Evolutionary conservation across 1,284 basidiomycete genomes (phyloP), one percentile per base, ranked within the genome.

Genomic region (Microbotryomycetes sp.): DNA sequence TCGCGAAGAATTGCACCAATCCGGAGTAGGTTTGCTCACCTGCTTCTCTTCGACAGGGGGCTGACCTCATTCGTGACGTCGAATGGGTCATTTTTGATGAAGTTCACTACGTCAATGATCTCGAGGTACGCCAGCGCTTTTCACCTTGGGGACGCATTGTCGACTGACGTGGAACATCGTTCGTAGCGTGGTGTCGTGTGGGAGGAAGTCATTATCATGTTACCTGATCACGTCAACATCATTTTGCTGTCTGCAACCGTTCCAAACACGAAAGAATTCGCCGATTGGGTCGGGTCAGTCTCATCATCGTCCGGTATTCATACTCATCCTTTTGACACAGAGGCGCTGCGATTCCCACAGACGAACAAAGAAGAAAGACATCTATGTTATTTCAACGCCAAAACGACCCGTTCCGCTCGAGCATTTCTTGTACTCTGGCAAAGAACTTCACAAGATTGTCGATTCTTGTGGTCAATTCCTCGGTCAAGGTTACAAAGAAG

Each of bases 31-130:
- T n/a, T n/a, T n/a, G n/a, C n/a, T n/a, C n/a, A n/a, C n/a, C n/a
- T n/a, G n/a, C n/a, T 19, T 2, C 16, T 32, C 3, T 62, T 22
- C 22, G 5, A 16, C 15, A 68, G 67, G 96, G 96, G 4, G 96
- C 96, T 16, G 96, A 98, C 77, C 80, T 99, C 31, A 98, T 99
- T 71, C 84, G 96, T 50, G 96, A 99, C 76, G 93, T 99, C 50
- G 96, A 98, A 75, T 99, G 97, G 74, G 96, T 99, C 28, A 96
- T 99, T 67, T 99, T 99, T 73, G 96, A 99, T 75, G 96, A 99
- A 76, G 96, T 99, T 15, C 96, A 99, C 78, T 99, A 99, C 76
- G 93, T 99, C 61, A 99, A 98, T 75, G 96, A 99, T 76, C 89
- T 92, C 19, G 96, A 99, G 85, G 92, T 92, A 65, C 67, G 80